phyloP scores from a whole-genome alignment of 108 stramenopile genomes.

The Skeletonema tropicum region DNA sequence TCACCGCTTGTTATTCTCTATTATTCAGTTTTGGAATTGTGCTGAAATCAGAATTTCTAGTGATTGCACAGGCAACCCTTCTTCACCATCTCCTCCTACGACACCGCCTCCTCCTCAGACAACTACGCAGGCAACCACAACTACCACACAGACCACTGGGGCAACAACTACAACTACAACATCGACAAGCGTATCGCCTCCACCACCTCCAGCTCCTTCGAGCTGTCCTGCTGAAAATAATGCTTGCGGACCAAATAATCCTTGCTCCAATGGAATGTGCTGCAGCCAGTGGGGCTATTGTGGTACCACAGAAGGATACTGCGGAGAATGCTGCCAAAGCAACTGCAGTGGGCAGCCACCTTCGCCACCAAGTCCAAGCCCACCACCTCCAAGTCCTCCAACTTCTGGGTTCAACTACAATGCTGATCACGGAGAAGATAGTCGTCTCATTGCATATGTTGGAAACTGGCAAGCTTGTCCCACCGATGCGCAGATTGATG shows the following conservation, averaged over 20 bases:
- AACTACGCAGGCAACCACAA: background rate
- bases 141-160: background rate
- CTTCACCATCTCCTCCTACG: background rate
- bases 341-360: conserved; percentile 17
- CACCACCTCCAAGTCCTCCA: conserved; percentile 25
- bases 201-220: conserved; percentile 1
- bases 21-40: background rate
- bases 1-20: too few relatives aligned
- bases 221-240: conserved; percentile 2
- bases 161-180: background rate
- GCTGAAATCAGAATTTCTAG: background rate
- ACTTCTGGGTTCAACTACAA: conserved; percentile 14
- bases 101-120: background rate
- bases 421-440: conserved; percentile 44
- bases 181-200: background rate
- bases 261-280: conserved; percentile 23
- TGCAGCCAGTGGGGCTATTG: conserved; percentile 56
- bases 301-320: conserved; percentile 40
- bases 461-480: conserved; percentile 74
- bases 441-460: conserved; percentile 60
- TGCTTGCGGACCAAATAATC: background rate
- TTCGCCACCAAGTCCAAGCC: conserved; percentile 24
- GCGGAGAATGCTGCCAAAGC: conserved; percentile 38
- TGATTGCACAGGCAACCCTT: background rate
- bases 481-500: conserved; percentile 41